phyloP scores from a whole-genome alignment of 257 asterid genomes.

The Haberlea rhodopensis region DNA sequence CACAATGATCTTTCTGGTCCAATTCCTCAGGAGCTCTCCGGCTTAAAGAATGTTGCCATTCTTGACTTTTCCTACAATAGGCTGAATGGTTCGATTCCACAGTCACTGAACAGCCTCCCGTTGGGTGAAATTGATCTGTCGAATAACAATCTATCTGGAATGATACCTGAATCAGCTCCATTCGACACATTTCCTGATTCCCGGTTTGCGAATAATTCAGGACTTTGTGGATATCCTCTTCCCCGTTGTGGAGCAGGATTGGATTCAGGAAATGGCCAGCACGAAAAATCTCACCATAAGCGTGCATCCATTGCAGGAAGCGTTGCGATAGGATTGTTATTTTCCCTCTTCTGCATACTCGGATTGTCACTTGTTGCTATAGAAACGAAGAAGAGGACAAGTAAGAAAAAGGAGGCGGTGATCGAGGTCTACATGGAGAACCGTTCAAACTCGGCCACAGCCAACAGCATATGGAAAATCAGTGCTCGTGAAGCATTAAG shows the following conservation, averaged over 20 bases:
- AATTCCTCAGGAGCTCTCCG: too few species aligned
- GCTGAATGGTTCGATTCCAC: conserved; percentile 68
- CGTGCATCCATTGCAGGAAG: conserved; percentile 85
- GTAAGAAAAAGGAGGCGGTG: too few species aligned
- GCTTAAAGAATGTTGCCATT: too few species aligned
- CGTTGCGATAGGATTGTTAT: conserved; percentile 72
- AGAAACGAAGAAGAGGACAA: too few species aligned
- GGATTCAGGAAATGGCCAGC: conserved; percentile 34
- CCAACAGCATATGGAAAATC: conserved; percentile 59
- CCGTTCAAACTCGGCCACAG: conserved; percentile 62
- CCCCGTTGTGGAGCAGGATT: conserved; percentile 42
- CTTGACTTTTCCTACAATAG: conserved; percentile 78
- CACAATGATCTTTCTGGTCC: too few species aligned
- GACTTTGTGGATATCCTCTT: conserved; percentile 84
- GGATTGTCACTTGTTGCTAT: conserved; percentile 63
- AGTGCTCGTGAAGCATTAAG: conserved; percentile 71
- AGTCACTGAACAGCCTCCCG: conserved; percentile 58
- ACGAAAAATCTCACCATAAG: too few species aligned
- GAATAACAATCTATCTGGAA: too few species aligned
- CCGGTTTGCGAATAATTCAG: too few species aligned
- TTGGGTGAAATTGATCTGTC: conserved; percentile 63
- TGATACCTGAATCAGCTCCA: too few species aligned
- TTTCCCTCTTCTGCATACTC: conserved; percentile 74
- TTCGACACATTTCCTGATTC: too few species aligned
- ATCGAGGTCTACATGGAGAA: too few species aligned